Conservation (phyloP, 495 filamentous ascomycete genomes). For the Pseudomonodictys pantanalensis region DNA sequence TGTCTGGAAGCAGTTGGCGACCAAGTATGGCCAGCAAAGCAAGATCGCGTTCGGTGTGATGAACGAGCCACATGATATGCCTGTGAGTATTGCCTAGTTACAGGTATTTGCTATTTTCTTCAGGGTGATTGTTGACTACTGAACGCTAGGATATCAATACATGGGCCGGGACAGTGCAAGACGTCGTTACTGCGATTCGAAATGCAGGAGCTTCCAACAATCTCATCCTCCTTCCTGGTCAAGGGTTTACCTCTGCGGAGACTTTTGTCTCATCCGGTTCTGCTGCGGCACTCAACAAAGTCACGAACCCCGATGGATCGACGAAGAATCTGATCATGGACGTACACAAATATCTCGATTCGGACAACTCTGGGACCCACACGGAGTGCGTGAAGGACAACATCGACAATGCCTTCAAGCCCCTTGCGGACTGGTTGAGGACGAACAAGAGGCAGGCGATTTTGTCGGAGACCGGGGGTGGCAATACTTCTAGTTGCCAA, state of each 20-base stretch:
- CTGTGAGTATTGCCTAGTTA: slow-evolving; percentile 4
- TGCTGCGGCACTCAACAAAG: slow-evolving; percentile 47
- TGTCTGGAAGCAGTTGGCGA: slow-evolving; percentile 58
- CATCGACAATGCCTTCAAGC: slow-evolving; percentile 47
- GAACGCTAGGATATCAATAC: slow-evolving; percentile 39
- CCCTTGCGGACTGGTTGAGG: slow-evolving; percentile 50
- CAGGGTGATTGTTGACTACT: slow-evolving; percentile 31
- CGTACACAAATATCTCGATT: slow-evolving; percentile 57
- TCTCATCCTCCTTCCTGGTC: slow-evolving; percentile 51
- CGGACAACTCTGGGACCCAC: slow-evolving; percentile 55
- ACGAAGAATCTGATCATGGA: slow-evolving; percentile 57
- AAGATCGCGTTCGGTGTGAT: slow-evolving; percentile 60
- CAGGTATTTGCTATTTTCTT: slow-evolving; percentile 22
- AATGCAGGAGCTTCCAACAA: slow-evolving; percentile 56
- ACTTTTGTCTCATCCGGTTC: slow-evolving; percentile 48
- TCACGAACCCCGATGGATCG: slow-evolving; percentile 55
- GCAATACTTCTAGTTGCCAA: slow-evolving; percentile 46
- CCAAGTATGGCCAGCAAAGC: slow-evolving; percentile 48
- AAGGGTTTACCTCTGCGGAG: slow-evolving; percentile 49
- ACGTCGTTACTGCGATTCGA: slow-evolving; percentile 57
- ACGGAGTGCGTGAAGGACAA: slow-evolving; percentile 53
- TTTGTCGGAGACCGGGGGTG: slow-evolving; percentile 56
- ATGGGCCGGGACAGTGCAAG: slow-evolving; percentile 56
- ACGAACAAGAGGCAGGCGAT: slow-evolving; percentile 51
- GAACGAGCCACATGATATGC: slow-evolving; percentile 58